A percentile compares a stretch with the other conserved stretches of the same genome.
Conservation (phyloP, 345 rosid genomes). For the Arabis hirsuta region DNA sequence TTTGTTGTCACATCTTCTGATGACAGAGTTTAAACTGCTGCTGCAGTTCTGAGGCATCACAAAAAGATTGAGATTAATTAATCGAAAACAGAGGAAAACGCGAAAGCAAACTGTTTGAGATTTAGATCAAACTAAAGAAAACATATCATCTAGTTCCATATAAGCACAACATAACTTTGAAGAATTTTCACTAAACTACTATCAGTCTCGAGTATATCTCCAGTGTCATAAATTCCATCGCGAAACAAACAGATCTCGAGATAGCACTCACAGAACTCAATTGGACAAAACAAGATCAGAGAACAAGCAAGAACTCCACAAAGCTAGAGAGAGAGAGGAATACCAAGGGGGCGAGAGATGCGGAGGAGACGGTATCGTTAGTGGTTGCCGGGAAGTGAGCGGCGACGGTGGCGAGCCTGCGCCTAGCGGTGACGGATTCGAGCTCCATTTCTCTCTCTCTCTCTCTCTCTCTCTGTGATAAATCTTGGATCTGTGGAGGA, state of each 20-base stretch:
- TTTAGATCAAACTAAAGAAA: background rate
- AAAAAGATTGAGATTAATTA: background rate
- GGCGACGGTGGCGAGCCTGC: conserved; percentile 67
- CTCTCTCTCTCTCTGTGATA: background rate
- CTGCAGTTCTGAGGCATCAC: conserved; percentile 69
- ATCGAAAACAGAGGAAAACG: background rate
- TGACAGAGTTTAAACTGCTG: conserved; percentile 60
- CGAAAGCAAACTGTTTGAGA: background rate
- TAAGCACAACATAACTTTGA: background rate
- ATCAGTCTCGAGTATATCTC: no score
- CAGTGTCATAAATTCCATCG: background rate
- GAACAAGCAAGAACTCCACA: no score
- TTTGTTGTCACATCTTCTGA: conserved; percentile 60
- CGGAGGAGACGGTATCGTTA: conserved; percentile 47
- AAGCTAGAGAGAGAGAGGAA: background rate
- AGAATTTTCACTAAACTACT: no score
- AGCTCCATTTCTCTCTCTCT: conserved; percentile 53
- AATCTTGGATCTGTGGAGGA: conserved; percentile 9
- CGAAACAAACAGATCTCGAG: background rate
- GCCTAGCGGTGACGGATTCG: conserved; percentile 53
- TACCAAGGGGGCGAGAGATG: conserved; percentile 73
- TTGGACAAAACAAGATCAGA: no score
- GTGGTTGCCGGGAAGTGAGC: conserved; percentile 56
- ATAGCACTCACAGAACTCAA: background rate
- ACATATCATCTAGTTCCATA: background rate